These are phyloP conservation scores for Hymenoscyphus infarciens DNA, from an alignment of 2,329 filamentous ascomycete species.

Conservation along the genomic window DNA sequence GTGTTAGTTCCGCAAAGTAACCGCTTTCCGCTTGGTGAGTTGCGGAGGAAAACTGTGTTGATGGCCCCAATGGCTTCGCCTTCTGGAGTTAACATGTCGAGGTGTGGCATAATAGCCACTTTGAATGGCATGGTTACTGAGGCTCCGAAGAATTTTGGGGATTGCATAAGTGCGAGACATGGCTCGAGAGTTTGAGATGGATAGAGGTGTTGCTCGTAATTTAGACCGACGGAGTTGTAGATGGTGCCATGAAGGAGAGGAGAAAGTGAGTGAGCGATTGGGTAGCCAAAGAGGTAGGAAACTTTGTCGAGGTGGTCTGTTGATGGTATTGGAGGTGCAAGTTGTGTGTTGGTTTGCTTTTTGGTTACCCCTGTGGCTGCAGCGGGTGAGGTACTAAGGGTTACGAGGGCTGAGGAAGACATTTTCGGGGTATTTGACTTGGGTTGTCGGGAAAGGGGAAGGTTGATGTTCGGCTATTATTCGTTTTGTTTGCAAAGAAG, in stretches of 20 bases:
- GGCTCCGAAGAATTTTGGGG: conserved; percentile 62
- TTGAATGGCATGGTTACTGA: conserved; percentile 85
- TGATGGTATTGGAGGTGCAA: conserved; percentile 19
- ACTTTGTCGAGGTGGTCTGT: conserved; percentile 26
- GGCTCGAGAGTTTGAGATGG: conserved; percentile 48
- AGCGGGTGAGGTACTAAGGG: neutral
- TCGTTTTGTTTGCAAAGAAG: neutral
- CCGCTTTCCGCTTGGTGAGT: conserved; percentile 34
- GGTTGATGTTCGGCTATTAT: neutral
- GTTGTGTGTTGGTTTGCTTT: conserved; percentile 4
- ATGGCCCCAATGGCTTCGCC: conserved; percentile 71
- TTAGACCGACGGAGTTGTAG: conserved; percentile 47
- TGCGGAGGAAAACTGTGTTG: conserved; percentile 71
- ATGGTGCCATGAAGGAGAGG: conserved; percentile 52
- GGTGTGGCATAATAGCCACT: conserved; percentile 67
- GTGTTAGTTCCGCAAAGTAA: conserved; percentile 72
- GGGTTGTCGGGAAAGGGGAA: neutral
- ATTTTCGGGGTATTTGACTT: neutral
- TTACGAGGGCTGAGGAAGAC: neutral
- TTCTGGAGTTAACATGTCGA: conserved; percentile 71
- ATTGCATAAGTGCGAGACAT: conserved; percentile 50
- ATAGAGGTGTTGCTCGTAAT: conserved; percentile 50
- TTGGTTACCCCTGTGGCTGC: neutral
- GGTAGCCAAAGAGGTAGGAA: conserved; percentile 53
- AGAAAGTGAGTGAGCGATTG: conserved; percentile 53